These are phyloP conservation scores for Aspergillus unguis DNA, from an alignment of 2,329 filamentous ascomycete genomes.

Conservation along the genomic window DNA sequence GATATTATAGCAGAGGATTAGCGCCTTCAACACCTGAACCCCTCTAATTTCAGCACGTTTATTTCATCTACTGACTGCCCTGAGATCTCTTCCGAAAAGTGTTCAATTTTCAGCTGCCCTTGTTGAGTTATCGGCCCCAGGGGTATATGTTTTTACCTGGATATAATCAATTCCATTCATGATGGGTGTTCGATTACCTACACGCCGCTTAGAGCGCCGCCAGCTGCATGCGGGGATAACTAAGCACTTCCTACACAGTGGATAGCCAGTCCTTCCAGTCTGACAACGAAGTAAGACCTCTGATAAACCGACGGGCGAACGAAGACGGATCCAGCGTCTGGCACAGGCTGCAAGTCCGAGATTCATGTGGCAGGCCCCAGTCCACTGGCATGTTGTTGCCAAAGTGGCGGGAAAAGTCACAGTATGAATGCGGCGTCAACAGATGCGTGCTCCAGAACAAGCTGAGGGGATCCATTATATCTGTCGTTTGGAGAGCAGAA, in stretches of 20 bases:
- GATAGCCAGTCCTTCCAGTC: background rate
- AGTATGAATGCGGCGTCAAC: background rate
- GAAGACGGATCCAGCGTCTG: background rate
- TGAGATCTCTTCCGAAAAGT: too few relatives aligned
- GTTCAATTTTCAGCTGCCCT: too few relatives aligned
- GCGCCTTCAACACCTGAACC: too few relatives aligned
- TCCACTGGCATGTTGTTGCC: background rate
- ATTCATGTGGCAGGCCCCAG: background rate
- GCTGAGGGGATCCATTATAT: background rate
- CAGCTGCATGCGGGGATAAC: background rate
- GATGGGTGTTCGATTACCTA: background rate
- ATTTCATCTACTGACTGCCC: too few relatives aligned
- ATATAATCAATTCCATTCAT: background rate
- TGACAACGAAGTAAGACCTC: background rate
- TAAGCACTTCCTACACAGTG: background rate
- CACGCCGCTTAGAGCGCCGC: background rate
- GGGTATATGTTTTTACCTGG: too few relatives aligned
- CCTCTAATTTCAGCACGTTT: too few relatives aligned
- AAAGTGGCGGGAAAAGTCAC: background rate
- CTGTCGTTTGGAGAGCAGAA: background rate
- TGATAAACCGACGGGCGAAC: background rate
- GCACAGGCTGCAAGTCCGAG: background rate
- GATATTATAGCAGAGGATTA: background rate
- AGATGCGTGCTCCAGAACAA: background rate
- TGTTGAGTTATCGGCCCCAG: too few relatives aligned